phyloP scores from a whole-genome alignment of 768 basidiomycete species.

The Mycena epipterygia region DNA sequence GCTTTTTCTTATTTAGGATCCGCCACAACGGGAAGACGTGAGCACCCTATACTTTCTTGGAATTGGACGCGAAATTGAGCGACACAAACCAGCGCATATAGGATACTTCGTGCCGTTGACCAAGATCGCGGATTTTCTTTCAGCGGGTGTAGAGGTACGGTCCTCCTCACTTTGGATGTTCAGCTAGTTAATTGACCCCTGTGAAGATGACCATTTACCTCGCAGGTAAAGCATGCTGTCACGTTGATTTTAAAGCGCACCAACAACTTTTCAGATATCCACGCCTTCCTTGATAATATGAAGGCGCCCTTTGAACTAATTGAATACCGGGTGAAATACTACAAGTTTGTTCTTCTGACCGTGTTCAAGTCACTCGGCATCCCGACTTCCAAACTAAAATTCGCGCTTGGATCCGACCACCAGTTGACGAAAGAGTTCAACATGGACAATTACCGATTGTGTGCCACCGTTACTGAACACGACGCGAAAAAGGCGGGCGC shows the following conservation, averaged over 20 bases:
- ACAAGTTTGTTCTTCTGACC: constrained; percentile 82
- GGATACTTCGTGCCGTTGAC: constrained; percentile 96
- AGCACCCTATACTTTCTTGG: constrained; percentile 47
- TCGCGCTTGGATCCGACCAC: constrained; percentile 93
- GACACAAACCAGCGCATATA: constrained; percentile 80
- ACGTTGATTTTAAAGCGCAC: neutral
- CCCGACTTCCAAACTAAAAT: constrained; percentile 84
- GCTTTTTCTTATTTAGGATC: constrained; percentile 71
- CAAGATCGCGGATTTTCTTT: constrained; percentile 96
- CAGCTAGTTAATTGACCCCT: neutral
- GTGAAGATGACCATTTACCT: constrained; percentile 24
- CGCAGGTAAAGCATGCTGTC: neutral
- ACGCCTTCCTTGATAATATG: constrained; percentile 97
- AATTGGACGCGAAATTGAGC: constrained; percentile 1
- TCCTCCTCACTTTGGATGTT: neutral
- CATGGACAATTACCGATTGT: constrained; percentile 93
- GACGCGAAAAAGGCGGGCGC: constrained; percentile 99
- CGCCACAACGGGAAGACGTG: constrained; percentile 95
- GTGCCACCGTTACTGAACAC: constrained; percentile 93
- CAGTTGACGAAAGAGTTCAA: constrained; percentile 94
- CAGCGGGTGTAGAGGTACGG: constrained; percentile 88
- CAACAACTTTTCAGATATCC: constrained; percentile 75
- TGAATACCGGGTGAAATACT: constrained; percentile 89
- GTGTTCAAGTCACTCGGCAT: constrained; percentile 93
- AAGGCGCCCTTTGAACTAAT: constrained; percentile 97